Percentiles rank a stretch among this genome's conserved stretches.
These are phyloP conservation scores for Lyophyllum decastes DNA, from an alignment of 768 basidiomycete genomes.

Conservation along the genomic window DNA sequence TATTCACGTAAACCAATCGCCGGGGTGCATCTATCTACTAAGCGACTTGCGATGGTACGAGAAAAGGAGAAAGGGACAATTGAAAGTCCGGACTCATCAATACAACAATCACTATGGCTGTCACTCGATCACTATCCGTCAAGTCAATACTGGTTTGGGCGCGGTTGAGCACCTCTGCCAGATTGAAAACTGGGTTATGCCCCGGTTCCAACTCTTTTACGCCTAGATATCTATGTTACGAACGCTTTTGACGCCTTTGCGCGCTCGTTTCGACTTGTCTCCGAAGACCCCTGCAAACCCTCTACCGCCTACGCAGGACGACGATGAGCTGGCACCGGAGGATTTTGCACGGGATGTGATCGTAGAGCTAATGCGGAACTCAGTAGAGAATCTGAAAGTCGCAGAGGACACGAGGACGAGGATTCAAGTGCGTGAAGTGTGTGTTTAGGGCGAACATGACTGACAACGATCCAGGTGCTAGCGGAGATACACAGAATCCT, in stretches of 20 bases:
- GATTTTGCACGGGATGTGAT: conserved; percentile 76
- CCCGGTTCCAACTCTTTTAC: background rate
- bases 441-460: background rate
- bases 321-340: conserved; percentile 55
- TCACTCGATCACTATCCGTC: conserved; percentile 16
- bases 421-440: conserved; percentile 48
- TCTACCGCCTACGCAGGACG: conserved; percentile 27
- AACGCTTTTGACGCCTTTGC: conserved; percentile 60
- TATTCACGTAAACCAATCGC: too few species aligned
- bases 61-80: background rate
- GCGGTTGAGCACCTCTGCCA: conserved; percentile 10
- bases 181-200: conserved; percentile 10
- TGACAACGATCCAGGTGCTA: conserved; percentile 46
- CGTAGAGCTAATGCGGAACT: conserved; percentile 67
- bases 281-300: conserved; percentile 27
- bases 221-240: conserved; percentile 46
- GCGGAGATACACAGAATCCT: conserved; percentile 69
- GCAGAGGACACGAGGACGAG: conserved; percentile 46
- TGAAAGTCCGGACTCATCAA: conserved; percentile 11
- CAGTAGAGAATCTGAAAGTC: conserved; percentile 69
- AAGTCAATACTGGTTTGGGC: conserved; percentile 3
- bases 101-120: conserved; percentile 14
- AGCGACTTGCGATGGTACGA: background rate
- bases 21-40: too few species aligned
- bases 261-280: conserved; percentile 53